phyloP scores from a whole-genome alignment of 2,329 filamentous ascomycete species.

The Daldinia sp. region DNA sequence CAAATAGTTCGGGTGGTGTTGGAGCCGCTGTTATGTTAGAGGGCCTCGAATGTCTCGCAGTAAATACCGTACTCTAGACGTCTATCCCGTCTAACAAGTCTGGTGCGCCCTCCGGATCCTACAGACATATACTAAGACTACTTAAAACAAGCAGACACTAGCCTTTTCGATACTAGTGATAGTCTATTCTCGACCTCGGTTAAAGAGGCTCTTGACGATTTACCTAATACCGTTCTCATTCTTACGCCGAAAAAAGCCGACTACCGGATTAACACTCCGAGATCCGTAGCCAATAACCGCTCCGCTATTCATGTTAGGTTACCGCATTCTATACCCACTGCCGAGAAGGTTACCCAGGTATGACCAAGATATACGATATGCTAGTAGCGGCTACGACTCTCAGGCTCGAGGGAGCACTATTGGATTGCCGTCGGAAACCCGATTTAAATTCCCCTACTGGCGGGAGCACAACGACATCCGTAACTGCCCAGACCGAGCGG shows the following conservation, averaged over 20 bases:
- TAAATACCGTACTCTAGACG: not conserved
- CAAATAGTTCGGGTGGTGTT: not conserved
- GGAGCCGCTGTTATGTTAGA: not conserved
- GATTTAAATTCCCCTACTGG: not conserved
- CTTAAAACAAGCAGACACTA: slow-evolving; percentile 9
- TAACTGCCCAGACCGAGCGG: slow-evolving; percentile 11
- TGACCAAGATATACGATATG: not conserved
- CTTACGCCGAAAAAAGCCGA: slow-evolving; percentile 25
- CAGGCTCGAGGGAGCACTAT: not conserved
- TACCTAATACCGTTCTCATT: slow-evolving; percentile 19
- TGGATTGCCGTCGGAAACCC: not conserved
- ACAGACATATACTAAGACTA: not conserved
- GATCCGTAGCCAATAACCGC: slow-evolving; percentile 31
- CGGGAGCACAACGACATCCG: not conserved
- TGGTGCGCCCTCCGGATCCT: not conserved
- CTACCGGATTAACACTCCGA: slow-evolving; percentile 41
- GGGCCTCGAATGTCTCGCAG: not conserved
- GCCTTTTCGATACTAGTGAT: slow-evolving; percentile 18
- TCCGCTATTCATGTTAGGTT: slow-evolving; percentile 3
- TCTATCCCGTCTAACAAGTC: not conserved
- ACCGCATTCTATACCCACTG: not conserved
- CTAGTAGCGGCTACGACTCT: slow-evolving; percentile 9
- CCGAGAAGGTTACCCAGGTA: not conserved
- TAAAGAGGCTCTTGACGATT: slow-evolving; percentile 33
- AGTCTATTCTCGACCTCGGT: slow-evolving; percentile 25